A percentile compares a stretch with the other conserved stretches of the same genome.
Conservation (phyloP, 306 rosid species). For the Hylodesmum podocarpum region DNA sequence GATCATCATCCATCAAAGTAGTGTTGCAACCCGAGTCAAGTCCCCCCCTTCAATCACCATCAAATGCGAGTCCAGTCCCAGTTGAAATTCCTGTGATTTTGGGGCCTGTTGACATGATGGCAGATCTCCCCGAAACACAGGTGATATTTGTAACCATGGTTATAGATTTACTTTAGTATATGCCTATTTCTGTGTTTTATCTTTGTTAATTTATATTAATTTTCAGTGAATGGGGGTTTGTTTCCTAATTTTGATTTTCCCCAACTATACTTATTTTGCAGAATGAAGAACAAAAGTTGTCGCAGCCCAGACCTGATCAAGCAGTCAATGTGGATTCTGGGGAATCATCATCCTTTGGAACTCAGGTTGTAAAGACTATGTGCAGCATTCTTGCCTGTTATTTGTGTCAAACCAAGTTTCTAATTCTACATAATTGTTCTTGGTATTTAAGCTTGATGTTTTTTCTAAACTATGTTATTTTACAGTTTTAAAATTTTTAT, state of each 20-base stretch:
- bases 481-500: neutral
- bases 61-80: constrained; percentile 49
- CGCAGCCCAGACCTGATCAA: constrained; percentile 30
- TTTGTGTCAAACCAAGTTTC: constrained; percentile 1
- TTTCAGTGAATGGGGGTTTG: neutral
- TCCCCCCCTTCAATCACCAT: constrained; percentile 45
- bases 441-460: neutral
- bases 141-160: constrained; percentile 33
- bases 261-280: constrained; percentile 29
- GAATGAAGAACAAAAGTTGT: constrained; percentile 42
- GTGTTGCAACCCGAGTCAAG: constrained; percentile 50
- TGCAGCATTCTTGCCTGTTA: constrained; percentile 6
- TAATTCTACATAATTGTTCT: neutral
- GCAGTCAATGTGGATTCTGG: constrained; percentile 41
- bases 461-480: neutral
- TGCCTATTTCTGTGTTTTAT: neutral
- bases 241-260: constrained; percentile 11
- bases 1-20: constrained; percentile 40
- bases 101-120: constrained; percentile 40
- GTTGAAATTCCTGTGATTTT: constrained; percentile 37
- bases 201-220: neutral
- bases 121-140: constrained; percentile 58
- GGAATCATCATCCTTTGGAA: constrained; percentile 48
- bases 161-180: neutral
- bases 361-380: constrained; percentile 38